Base-by-base conservation (phyloP, 345 rosid species). In the Eutrema yunnanense region DNA sequence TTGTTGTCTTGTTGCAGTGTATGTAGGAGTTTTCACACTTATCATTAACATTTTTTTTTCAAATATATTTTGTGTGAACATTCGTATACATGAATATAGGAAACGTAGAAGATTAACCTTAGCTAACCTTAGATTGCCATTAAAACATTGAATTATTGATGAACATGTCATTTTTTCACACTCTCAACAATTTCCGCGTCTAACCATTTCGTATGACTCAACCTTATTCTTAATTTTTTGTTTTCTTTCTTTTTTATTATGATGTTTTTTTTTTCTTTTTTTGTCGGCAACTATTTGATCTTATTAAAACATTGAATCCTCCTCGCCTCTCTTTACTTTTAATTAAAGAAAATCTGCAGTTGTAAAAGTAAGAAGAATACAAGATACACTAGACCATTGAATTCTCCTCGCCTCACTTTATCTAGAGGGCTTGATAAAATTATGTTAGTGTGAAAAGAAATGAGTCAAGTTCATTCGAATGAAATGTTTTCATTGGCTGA, bases 101-200 rank as follows among this genome's bases (percentile, higher is more conserved):
- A 69, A 69, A 54, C 60, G 57, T 68, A 74, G n/a, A 52, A 6
- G 22, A 61, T 32, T 69, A 55, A 65, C 36, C 41, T 48, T 29
- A 76, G 65, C 46, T 43, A 32, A 62, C 71, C 71, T 63, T 64
- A 77, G 72, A 65, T 71, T 77, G 80, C 72, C 80, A n/a, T n/a
- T n/a, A n/a, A n/a, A n/a, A n/a, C n/a, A 77, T 77, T 71, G 19
- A 36, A 77, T 77, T 64, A 71, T 71, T 77, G 41, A 51, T 65
- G 76, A 77, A 65, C 67, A 65, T 71, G 80, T 9, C 27, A 40
- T 58, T 71, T 16, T 77, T 71, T 65, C 54, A 40, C 36, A 63
- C 22, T 56, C 46, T 8, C 65, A 57, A 50, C 62, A 50, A 65
- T 64, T 70, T 75, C 38, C 42, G 76, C 53, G 53, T 63, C 74